Evolutionary conservation across 305 asterid species (phyloP).

Genomic region (Fraxinus sp.): DNA sequence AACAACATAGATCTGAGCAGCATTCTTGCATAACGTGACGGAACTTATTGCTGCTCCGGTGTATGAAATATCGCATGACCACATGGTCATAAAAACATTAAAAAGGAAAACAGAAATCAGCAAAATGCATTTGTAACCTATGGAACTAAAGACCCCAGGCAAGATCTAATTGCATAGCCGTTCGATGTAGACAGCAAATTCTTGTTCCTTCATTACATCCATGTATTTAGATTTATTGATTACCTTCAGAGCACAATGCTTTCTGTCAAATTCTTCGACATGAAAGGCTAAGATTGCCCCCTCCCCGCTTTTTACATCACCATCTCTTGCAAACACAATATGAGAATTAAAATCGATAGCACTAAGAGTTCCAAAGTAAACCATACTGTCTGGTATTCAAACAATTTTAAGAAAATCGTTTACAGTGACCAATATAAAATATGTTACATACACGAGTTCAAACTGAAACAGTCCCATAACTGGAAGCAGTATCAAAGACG

Average conservation of each 20-base stretch:
- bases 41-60: background rate
- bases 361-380: constrained; percentile 26
- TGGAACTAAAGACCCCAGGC: background rate
- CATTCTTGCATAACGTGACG: background rate
- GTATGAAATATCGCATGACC: background rate
- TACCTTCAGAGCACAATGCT: constrained; percentile 52
- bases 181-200: constrained; percentile 29
- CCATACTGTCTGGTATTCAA: constrained; percentile 37
- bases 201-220: constrained; percentile 31
- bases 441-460: constrained; percentile 49
- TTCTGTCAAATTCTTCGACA: constrained; percentile 48
- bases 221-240: constrained; percentile 34
- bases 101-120: background rate
- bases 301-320: constrained; percentile 54
- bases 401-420: constrained; percentile 40
- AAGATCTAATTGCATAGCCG: constrained; percentile 5
- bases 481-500: constrained; percentile 34
- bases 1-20: background rate
- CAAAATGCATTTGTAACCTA: background rate
- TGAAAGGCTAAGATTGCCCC: constrained; percentile 52
- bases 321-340: constrained; percentile 70
- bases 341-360: constrained; percentile 41
- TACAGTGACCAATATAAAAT: constrained; percentile 42
- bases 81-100: background rate
- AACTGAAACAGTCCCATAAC: constrained; percentile 34